Evolutionary conservation across 129 eudicot species (phyloP).

Genomic region (Cynara cardunculus): DNA sequence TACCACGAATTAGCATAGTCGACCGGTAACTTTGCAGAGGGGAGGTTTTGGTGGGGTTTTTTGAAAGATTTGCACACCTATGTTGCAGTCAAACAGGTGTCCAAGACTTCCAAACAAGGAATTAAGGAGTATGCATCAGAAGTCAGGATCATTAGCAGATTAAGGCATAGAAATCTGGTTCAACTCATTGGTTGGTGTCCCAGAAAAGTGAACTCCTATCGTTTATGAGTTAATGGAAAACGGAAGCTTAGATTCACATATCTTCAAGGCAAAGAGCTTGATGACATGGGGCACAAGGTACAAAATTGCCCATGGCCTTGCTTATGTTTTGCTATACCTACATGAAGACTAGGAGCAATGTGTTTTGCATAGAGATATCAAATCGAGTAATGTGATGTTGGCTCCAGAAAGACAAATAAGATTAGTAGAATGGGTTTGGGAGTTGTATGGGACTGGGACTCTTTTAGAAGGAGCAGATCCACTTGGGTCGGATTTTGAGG

Average conservation of each 20-base stretch:
- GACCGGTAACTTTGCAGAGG: slow-evolving; percentile 23
- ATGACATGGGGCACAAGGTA: slow-evolving; percentile 11
- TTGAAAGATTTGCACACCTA: neutral
- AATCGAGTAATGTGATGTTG: slow-evolving; percentile 14
- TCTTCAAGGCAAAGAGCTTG: slow-evolving; percentile 10
- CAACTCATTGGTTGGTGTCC: slow-evolving; percentile 6
- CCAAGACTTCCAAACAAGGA: too few relatives aligned
- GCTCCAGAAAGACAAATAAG: neutral
- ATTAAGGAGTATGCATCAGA: too few relatives aligned
- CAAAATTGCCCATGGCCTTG: slow-evolving; percentile 14
- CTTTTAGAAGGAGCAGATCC: slow-evolving; percentile 33
- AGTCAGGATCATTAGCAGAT: too few relatives aligned
- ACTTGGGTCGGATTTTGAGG: neutral
- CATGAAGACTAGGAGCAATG: slow-evolving; percentile 35
- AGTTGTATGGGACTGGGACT: slow-evolving; percentile 21
- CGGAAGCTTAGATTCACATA: slow-evolving; percentile 9
- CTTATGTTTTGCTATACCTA: slow-evolving; percentile 11
- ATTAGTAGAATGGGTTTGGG: slow-evolving; percentile 22
- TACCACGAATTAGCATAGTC: slow-evolving; percentile 25
- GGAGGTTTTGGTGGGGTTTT: slow-evolving; percentile 42
- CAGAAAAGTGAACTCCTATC: slow-evolving; percentile 8
- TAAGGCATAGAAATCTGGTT: too few relatives aligned
- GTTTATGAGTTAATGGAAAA: neutral
- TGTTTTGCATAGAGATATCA: slow-evolving; percentile 26
- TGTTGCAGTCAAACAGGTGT: slow-evolving; percentile 19